These are phyloP conservation scores for Microcyclosporella mali DNA, from an alignment of 2,329 filamentous ascomycete species.

Conservation along the genomic window DNA sequence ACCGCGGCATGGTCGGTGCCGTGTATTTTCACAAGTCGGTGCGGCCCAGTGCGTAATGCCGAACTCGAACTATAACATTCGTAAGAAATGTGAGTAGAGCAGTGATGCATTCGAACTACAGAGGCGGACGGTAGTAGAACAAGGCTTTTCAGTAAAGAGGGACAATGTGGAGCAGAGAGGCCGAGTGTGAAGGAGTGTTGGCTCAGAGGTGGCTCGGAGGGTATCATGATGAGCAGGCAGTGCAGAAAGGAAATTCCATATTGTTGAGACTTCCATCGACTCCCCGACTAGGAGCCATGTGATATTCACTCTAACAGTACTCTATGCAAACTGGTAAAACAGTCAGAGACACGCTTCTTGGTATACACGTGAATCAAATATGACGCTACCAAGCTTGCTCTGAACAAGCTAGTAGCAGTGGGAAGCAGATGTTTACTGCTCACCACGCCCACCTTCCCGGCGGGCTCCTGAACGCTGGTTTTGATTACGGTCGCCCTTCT, in stretches of 20 bases:
- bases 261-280: neutral
- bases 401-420: neutral
- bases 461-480: slow-evolving; percentile 23
- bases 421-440: slow-evolving; percentile 20
- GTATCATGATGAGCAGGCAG: neutral
- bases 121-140: neutral
- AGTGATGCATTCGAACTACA: no score
- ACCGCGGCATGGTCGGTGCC: no score
- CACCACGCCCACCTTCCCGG: slow-evolving; percentile 27
- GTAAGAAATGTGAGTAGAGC: no score
- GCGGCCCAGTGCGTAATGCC: no score
- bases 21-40: no score
- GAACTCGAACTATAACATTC: no score
- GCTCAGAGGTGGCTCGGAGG: neutral
- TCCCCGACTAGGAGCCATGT: slow-evolving; percentile 16
- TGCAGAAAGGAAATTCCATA: neutral
- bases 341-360: no score
- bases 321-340: neutral
- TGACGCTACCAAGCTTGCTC: slow-evolving; percentile 1
- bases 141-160: neutral
- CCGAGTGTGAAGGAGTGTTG: neutral
- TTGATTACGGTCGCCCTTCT: slow-evolving; percentile 17
- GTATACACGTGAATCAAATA: neutral
- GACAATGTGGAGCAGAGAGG: neutral
- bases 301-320: neutral